A percentile compares a stretch with the other conserved stretches of the same genome.
Conservation (phyloP, 2,329 filamentous ascomycete genomes). For the Colletotrichum trifolii region DNA sequence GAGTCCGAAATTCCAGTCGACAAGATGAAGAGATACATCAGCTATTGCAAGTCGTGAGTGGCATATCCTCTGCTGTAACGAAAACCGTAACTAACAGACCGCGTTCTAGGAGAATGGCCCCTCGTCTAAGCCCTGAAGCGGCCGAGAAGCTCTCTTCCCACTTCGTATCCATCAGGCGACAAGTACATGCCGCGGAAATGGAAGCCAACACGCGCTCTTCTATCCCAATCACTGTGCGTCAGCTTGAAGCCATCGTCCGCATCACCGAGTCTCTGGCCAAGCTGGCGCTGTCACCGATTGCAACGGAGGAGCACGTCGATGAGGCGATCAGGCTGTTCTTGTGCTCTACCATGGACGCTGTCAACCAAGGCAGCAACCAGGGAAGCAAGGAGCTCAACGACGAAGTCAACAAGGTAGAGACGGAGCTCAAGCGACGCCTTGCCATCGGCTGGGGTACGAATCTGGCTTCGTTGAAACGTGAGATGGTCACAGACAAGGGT, state of each 20-base stretch:
- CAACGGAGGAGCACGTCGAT: conserved; percentile 91
- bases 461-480: conserved; percentile 83
- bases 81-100: conserved; percentile 43
- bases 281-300: conserved; percentile 84
- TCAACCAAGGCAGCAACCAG: conserved; percentile 86
- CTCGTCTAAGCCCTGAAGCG: conserved; percentile 88
- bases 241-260: conserved; percentile 95
- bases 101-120: conserved; percentile 80
- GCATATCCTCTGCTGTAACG: not conserved
- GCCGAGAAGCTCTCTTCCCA: conserved; percentile 97
- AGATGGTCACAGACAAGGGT: conserved; percentile 92
- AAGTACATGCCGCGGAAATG: conserved; percentile 91
- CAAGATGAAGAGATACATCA: conserved; percentile 97
- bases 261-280: conserved; percentile 98
- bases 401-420: conserved; percentile 86
- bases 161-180: conserved; percentile 94
- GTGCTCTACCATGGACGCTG: conserved; percentile 96
- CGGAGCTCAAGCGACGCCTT: conserved; percentile 85
- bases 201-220: conserved; percentile 90
- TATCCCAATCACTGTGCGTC: conserved; percentile 97
- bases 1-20: conserved; percentile 93
- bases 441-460: conserved; percentile 97
- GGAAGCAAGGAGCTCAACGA: conserved; percentile 91
- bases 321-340: conserved; percentile 98
- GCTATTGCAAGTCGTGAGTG: conserved; percentile 93